Evolutionary conservation across 2,329 filamentous ascomycete species (phyloP), one percentile per base, ranked within the genome.

Genomic region (Fusarium coffeatum): DNA sequence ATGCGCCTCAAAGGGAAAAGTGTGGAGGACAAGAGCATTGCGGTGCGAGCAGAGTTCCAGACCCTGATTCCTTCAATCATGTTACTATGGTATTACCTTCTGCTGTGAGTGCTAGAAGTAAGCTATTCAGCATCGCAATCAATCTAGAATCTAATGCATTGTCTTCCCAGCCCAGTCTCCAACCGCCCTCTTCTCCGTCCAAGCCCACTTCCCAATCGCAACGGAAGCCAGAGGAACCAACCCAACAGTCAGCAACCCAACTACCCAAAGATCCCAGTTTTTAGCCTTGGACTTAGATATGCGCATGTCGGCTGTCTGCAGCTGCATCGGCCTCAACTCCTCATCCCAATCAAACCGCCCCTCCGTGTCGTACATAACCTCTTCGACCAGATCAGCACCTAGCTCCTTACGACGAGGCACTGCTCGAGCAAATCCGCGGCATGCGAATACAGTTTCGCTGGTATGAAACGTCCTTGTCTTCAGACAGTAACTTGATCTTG

Each of bases 221-320:
- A 57, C 12, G 12, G 54, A 56, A 28, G 42, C 56, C 10, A 59
- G 40, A 34, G 56, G 40, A 5, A 59, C 47, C 6, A 59, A 12
- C 5, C 56, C 48, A 6, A 46, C 6, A 16, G 27, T 53, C 8
- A 60, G n/a, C 5, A 60, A 25, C 4, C 57, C 27, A 45, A 48
- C 50, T 6, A 66, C 27, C 66, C 63, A 70, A 66, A 81, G 56
- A 30, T 83, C 80, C 79, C 74, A 79, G 59, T 82, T 83, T 41
- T 71, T 74, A 10, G 77, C 78, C 56, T 77, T 78, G 69, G 75
- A 81, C 5, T 48, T 30, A 1, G 79, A 74, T 79, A 83, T 83
- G 20, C 81, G 74, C 63, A 75, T 76, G 65, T 83, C 80, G 0
- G 81, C 80, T 11, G 81, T 83, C 70, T 83, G 78, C n/a, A 83